Base-by-base conservation (phyloP, 2,329 filamentous ascomycete species). In the Neofusicoccum ribis region DNA sequence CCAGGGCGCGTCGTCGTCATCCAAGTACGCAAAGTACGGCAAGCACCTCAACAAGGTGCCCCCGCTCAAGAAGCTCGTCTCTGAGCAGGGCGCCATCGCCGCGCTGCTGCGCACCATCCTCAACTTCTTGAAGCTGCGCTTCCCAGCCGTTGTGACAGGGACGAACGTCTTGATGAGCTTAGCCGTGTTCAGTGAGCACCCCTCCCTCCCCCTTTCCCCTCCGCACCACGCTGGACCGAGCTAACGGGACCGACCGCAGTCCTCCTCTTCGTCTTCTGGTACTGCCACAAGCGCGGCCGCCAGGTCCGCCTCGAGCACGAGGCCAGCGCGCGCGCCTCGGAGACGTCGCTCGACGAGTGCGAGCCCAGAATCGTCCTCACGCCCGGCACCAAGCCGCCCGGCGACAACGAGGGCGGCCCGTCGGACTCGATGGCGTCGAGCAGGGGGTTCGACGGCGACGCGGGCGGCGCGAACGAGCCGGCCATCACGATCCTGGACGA, bases 211-310 rank as follows among this genome's bases (percentile, higher is more conserved):
- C 5, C 64, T 23, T n/a, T 12, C 34, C 3, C 31, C 17, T 31
- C 37, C 8, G 6, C 17, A 23, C 17, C 17, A 12, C 15, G n/a
- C 9, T 20, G 8, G 12, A 12, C 20, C 12, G 5, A 12, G 46
- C 46, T 54, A 36, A 54, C 17, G 7, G 0, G 49, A 3, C 37
- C 49, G 44, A 61, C 1, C 20, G 0, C 60, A 78, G 91, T 98
- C 63, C 84, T 98, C 15, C 85, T 99, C 65, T 95, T 97, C 74
- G 92, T 96, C 50, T 89, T 98, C 72, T 99, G 94, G 93, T 99
- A 98, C 80, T 98, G 93, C 80, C 90, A 98, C 79, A 98, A 98
- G 82, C 91, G 95, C 63, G 95, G 95, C 44, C 88, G 88, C 50
- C 94, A 99, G 80, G 89, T 88, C 6, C 87, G 95, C 59, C 85